phyloP scores from a whole-genome alignment of 2,329 filamentous ascomycete species.

The Scedosporium dehoogii region DNA sequence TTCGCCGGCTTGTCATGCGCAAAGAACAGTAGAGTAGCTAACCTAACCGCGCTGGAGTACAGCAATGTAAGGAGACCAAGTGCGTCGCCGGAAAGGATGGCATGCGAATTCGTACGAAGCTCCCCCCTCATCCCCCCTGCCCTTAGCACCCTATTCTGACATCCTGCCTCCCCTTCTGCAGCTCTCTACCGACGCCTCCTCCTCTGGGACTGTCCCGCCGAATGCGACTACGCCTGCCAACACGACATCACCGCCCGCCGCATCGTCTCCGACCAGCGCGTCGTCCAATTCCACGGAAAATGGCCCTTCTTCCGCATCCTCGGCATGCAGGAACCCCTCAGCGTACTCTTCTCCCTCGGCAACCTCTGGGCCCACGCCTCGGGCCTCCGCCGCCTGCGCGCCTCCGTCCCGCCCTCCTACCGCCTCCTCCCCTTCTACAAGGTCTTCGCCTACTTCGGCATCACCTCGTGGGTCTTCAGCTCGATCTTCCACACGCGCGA shows the following conservation, averaged over 20 bases:
- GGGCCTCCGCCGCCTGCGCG: slow-evolving; percentile 62
- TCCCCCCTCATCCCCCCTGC: slow-evolving; percentile 7
- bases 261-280: slow-evolving; percentile 50
- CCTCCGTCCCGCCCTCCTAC: slow-evolving; percentile 62
- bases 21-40: neutral
- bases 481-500: slow-evolving; percentile 90
- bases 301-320: slow-evolving; percentile 91
- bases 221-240: slow-evolving; percentile 98
- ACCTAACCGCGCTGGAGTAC: slow-evolving; percentile 1
- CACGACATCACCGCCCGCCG: slow-evolving; percentile 76
- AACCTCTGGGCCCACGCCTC: slow-evolving; percentile 80
- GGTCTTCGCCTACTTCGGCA: slow-evolving; percentile 67
- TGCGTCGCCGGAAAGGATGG: slow-evolving; percentile 51
- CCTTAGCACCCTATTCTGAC: slow-evolving; percentile 9
- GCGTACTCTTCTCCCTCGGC: slow-evolving; percentile 83
- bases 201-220: slow-evolving; percentile 81
- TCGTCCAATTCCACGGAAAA: slow-evolving; percentile 96
- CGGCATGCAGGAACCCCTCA: slow-evolving; percentile 91
- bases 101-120: slow-evolving; percentile 59
- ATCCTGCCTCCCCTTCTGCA: slow-evolving; percentile 26
- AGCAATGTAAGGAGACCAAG: slow-evolving; percentile 76
- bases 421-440: slow-evolving; percentile 72
- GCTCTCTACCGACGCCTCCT: slow-evolving; percentile 78
- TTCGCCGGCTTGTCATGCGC: neutral
- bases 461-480: slow-evolving; percentile 78